Evolutionary conservation across 2,329 filamentous ascomycete genomes (phyloP).

Genomic region (Cladosporium velox): DNA sequence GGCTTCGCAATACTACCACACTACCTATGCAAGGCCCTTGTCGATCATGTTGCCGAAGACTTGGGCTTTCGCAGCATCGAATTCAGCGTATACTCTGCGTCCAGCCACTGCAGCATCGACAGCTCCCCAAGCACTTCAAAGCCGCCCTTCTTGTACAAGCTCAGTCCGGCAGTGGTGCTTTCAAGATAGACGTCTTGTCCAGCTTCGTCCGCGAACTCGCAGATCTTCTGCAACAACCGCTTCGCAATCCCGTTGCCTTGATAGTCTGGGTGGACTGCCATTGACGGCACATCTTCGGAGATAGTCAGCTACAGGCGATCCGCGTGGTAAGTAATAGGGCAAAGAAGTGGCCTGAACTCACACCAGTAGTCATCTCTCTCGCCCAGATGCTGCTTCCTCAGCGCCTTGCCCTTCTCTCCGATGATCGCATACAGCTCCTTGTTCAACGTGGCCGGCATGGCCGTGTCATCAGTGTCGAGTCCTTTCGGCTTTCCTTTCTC

Average conservation of each 20-base stretch:
- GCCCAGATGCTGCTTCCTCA: conserved; percentile 12
- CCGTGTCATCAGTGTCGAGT: neutral
- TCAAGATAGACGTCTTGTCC: conserved; percentile 20
- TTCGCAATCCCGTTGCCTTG: conserved; percentile 17
- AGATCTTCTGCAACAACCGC: conserved; percentile 3
- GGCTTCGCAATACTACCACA: neutral
- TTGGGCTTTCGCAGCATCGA: conserved; percentile 8
- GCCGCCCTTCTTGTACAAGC: conserved; percentile 18
- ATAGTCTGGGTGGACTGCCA: conserved; percentile 19
- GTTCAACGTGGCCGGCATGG: conserved; percentile 6
- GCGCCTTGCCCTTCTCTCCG: neutral
- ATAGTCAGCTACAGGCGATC: neutral
- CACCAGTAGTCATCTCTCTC: conserved; percentile 20
- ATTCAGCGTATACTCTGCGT: neutral
- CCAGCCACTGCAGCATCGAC: neutral
- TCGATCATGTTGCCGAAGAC: neutral
- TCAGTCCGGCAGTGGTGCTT: neutral
- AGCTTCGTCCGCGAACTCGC: conserved; percentile 14
- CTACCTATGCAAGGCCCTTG: neutral
- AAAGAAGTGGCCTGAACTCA: conserved; percentile 4
- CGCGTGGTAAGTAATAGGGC: neutral
- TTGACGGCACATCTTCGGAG: conserved; percentile 15
- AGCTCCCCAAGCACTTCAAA: conserved; percentile 16
- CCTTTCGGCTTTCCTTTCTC: conserved; percentile 4
- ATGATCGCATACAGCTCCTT: neutral